Base-by-base conservation (phyloP, 2,329 filamentous ascomycete species). In the Aspergillus spinulosporus region DNA sequence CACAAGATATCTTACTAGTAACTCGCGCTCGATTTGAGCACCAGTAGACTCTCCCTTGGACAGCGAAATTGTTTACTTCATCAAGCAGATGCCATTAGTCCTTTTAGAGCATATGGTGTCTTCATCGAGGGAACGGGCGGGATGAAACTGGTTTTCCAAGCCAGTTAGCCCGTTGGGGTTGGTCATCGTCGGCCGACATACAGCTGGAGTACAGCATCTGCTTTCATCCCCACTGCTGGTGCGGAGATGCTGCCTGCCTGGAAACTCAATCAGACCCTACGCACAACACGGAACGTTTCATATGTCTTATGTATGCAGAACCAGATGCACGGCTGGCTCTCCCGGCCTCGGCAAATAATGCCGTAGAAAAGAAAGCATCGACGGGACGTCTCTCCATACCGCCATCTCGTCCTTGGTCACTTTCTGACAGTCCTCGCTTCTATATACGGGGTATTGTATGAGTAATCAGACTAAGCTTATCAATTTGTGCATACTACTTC, bases 161-260 rank as follows among this genome's bases (percentile, higher is more conserved):
- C 21, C 21, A 21, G 21, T 21, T 21, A 21, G 21, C 21, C 21
- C 21, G 2, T 6, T 32, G 37, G 21, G 21, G 21, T 21, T 21
- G 21, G 21, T 21, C 21, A 21, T 21, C 21, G 21, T 51, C 34
- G 36, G 29, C 28, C 37, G n/a, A 21, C 39, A 42, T 34, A 34
- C 51, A 51, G 26, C 52, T 34, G 29, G 44, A 47, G 44, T 47
- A 44, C 31, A 31, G 40, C 53, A 40, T 47, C 49, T 46, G 28
- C 32, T 15, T 12, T 26, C 37, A 56, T 60, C 59, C 56, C 62
- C 61, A 63, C 61, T 56, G 59, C 21, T 21, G 21, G 62, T 64
- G 62, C 59, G 62, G 62, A 64, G 62, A 63, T 59, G 29, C 42
- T 46, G 52, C 44, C 53, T 57, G 29, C 31, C 47, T 44, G n/a